Conservation (phyloP, 202 grass and related monocot species). For the Setaria viridis region DNA sequence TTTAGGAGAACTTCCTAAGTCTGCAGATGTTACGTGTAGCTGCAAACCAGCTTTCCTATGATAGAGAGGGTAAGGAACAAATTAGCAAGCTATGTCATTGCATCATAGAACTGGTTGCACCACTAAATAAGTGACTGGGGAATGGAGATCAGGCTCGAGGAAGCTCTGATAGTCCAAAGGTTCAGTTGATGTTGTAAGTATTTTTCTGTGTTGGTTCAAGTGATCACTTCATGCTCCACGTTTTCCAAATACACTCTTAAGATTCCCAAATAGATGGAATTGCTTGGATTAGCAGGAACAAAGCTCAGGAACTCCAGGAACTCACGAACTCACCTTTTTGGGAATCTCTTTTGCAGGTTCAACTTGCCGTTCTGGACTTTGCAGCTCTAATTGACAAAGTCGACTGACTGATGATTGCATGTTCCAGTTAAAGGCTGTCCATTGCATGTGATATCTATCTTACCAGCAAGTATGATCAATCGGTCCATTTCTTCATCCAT, state of each 20-base stretch:
- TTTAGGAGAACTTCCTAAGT: neutral
- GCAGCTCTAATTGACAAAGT: neutral
- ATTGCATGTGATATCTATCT: conserved; percentile 44
- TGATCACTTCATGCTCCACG: neutral
- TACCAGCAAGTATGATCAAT: conserved; percentile 53
- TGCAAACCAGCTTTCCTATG: neutral
- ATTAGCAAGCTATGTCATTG: neutral
- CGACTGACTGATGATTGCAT: neutral
- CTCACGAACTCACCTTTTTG: neutral
- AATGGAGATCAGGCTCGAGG: neutral
- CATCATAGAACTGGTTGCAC: neutral
- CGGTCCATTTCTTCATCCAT: conserved; percentile 65
- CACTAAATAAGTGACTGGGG: neutral
- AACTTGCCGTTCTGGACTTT: neutral
- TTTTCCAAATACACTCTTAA: neutral
- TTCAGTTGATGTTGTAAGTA: neutral
- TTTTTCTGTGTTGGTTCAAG: neutral
- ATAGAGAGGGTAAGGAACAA: neutral
- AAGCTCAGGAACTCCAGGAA: no score
- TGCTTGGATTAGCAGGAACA: neutral
- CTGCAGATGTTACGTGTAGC: neutral
- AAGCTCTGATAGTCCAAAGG: neutral
- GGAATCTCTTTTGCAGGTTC: neutral
- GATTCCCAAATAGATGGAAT: neutral
- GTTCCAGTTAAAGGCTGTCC: conserved; percentile 26